These are phyloP conservation scores for Hypoxylon sp. DNA, from an alignment of 2,329 filamentous ascomycete species.

Conservation along the genomic window DNA sequence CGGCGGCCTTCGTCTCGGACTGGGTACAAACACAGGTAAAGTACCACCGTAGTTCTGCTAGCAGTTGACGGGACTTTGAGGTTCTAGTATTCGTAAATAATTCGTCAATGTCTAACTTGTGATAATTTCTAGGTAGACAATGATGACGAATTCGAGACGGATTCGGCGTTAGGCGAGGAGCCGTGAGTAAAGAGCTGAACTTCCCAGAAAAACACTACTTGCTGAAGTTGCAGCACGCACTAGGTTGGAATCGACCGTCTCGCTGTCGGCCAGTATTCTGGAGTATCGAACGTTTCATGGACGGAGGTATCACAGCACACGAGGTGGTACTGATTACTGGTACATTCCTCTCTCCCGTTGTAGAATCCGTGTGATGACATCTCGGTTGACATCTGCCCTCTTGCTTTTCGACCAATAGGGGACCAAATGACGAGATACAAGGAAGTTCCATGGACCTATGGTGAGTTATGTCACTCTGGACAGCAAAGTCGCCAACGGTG, in stretches of 20 bases:
- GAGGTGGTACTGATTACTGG: conserved; percentile 28
- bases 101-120: conserved; percentile 1
- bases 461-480: too few species aligned
- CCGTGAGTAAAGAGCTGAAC: conserved; percentile 14
- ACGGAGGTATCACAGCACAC: conserved; percentile 26
- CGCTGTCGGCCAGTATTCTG: conserved; percentile 24
- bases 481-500: too few species aligned
- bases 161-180: conserved; percentile 29
- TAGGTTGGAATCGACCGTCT: conserved; percentile 22
- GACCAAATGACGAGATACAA: conserved; percentile 31
- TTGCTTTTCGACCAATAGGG: conserved; percentile 3
- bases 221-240: not conserved
- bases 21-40: conserved; percentile 21
- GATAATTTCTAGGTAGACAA: conserved; percentile 9
- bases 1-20: conserved; percentile 2
- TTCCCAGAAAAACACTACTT: not conserved
- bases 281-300: conserved; percentile 34
- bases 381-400: not conserved
- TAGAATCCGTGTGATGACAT: not conserved
- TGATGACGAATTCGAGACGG: conserved; percentile 16
- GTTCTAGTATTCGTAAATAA: not conserved
- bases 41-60: conserved; percentile 3
- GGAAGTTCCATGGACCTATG: conserved; percentile 24
- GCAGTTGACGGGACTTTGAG: not conserved
- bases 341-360: not conserved